These are phyloP conservation scores for Sporisorium graminicola DNA, from an alignment of 1,284 basidiomycete species.

Conservation along the genomic window DNA sequence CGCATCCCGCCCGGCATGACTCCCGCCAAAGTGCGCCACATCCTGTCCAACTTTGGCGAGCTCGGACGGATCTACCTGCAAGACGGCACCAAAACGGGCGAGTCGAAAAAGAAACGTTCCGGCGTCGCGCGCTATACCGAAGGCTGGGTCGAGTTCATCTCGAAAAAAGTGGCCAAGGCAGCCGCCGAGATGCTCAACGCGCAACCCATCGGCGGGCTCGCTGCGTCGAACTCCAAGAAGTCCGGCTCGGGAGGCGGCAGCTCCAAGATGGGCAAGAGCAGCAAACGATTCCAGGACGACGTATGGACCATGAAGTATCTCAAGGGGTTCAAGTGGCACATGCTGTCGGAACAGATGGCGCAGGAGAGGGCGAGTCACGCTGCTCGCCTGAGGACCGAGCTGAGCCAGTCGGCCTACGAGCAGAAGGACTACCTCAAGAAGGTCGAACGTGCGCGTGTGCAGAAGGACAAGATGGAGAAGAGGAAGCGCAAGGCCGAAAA, in stretches of 20 bases:
- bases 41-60: conserved; percentile 67
- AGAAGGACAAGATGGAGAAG: conserved; percentile 85
- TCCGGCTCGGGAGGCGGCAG: conserved; percentile 52
- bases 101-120: conserved; percentile 41
- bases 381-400: conserved; percentile 87
- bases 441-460: conserved; percentile 91
- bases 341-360: conserved; percentile 98
- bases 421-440: conserved; percentile 94
- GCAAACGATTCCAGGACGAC: conserved; percentile 84
- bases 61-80: conserved; percentile 66
- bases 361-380: conserved; percentile 91
- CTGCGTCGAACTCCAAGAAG: conserved; percentile 44
- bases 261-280: conserved; percentile 52
- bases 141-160: conserved; percentile 97
- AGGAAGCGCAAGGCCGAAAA: conserved; percentile 44
- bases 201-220: conserved; percentile 79
- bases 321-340: conserved; percentile 97
- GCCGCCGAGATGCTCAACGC: conserved; percentile 97
- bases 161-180: conserved; percentile 89
- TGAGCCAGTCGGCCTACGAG: conserved; percentile 89
- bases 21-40: conserved; percentile 91
- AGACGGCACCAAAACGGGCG: conserved; percentile 47
- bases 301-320: conserved; percentile 99
- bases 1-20: conserved; percentile 99
- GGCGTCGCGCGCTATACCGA: conserved; percentile 84